A percentile compares a stretch with the other conserved stretches of the same genome.
Conservation (phyloP, 179 eudicot genomes). For the Corrigiola litoralis region DNA sequence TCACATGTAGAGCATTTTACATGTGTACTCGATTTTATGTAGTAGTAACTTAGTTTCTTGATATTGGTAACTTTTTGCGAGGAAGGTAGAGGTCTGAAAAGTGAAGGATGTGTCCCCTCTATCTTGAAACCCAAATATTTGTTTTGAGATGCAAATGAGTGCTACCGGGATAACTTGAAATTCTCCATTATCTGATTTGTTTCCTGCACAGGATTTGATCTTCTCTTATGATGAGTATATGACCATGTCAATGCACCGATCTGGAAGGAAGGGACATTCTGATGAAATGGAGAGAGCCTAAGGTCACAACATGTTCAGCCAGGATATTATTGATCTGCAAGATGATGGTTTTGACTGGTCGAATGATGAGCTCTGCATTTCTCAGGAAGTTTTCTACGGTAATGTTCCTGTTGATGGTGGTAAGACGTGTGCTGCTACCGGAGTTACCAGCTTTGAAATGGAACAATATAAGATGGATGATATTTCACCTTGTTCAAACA, state of each 20-base stretch:
- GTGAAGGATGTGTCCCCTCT: background rate
- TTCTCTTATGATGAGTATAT: background rate
- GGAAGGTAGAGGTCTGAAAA: background rate
- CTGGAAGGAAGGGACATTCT: constrained; percentile 4
- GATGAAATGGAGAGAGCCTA: constrained; percentile 14
- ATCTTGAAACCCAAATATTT: background rate
- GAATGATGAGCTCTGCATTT: constrained; percentile 45
- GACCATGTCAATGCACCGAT: constrained; percentile 3
- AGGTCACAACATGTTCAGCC: constrained; percentile 25
- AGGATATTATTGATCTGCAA: constrained; percentile 39
- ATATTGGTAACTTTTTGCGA: background rate
- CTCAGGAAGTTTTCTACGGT: constrained; percentile 64
- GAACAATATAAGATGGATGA: constrained; percentile 32
- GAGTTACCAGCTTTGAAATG: constrained; percentile 28
- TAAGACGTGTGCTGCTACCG: constrained; percentile 36
- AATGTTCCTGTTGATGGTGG: constrained; percentile 25
- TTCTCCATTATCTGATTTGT: background rate
- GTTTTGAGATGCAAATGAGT: too few relatives aligned
- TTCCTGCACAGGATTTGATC: constrained; percentile 14
- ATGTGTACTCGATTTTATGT: too few relatives aligned
- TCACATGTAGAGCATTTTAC: background rate
- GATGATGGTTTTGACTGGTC: constrained; percentile 80
- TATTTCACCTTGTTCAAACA: constrained; percentile 35
- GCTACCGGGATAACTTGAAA: background rate
- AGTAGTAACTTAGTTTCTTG: background rate